phyloP scores from a whole-genome alignment of 331 rosid genomes.

The Rhamnella rubrinervis region DNA sequence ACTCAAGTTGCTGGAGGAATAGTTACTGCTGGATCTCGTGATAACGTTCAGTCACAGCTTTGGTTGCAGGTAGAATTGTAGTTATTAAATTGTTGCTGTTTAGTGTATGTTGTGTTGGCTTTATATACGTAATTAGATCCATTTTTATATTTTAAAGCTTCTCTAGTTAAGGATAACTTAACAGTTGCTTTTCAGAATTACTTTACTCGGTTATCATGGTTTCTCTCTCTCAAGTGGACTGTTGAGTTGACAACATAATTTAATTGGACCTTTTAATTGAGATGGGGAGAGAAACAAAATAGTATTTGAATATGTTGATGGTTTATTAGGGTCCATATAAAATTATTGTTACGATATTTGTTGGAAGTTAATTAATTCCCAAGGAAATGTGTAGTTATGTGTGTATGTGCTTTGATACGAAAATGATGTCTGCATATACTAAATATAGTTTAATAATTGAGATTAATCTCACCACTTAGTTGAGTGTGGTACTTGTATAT shows the following conservation, averaged over 20 bases:
- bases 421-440: neutral
- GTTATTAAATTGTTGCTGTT: conserved; percentile 15
- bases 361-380: neutral
- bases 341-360: neutral
- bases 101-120: neutral
- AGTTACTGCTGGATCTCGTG: conserved; percentile 78
- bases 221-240: too few species aligned
- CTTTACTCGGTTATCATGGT: too few species aligned
- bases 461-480: neutral
- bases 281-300: neutral
- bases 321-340: neutral
- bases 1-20: conserved; percentile 80
- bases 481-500: neutral
- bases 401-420: neutral
- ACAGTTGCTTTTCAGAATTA: too few species aligned
- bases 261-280: neutral
- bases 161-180: too few species aligned
- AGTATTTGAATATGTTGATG: neutral
- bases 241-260: too few species aligned
- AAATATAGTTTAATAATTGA: neutral
- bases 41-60: conserved; percentile 78
- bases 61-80: conserved; percentile 74
- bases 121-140: neutral
- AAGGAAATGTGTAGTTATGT: neutral
- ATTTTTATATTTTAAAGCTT: neutral